These are phyloP conservation scores for Salix suchowensis DNA, from an alignment of 345 rosid genomes.

Conservation along the genomic window DNA sequence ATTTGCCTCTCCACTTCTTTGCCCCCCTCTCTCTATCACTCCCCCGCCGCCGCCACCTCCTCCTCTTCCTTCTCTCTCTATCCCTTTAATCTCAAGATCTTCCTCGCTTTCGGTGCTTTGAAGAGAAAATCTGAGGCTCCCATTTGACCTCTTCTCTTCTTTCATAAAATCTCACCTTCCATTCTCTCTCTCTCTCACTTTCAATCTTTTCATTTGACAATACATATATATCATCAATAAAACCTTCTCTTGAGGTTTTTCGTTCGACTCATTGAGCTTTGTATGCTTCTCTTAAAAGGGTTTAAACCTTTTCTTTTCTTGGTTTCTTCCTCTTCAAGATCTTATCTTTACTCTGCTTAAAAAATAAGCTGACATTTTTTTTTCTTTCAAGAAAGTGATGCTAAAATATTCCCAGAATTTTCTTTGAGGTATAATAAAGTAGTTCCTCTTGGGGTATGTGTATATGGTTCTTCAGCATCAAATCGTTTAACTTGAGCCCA, in stretches of 20 bases:
- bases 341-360: conserved; percentile 66
- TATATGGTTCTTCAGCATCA: conserved; percentile 24
- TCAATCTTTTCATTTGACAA: neutral
- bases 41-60: neutral
- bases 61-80: neutral
- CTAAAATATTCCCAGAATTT: conserved; percentile 33
- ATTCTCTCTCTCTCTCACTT: neutral
- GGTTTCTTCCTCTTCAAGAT: conserved; percentile 70
- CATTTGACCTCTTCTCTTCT: conserved; percentile 4
- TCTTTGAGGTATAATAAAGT: neutral
- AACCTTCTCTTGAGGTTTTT: neutral
- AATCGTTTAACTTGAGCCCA: conserved; percentile 13
- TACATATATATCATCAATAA: neutral
- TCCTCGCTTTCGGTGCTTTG: conserved; percentile 40
- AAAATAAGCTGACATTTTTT: conserved; percentile 42
- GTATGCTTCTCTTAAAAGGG: conserved; percentile 6
- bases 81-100: conserved; percentile 25
- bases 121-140: conserved; percentile 16
- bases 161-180: neutral
- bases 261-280: neutral
- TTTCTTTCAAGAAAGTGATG: conserved; percentile 36
- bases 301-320: conserved; percentile 13
- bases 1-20: conserved; percentile 6
- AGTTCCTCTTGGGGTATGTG: conserved; percentile 7
- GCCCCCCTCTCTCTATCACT: neutral